These are phyloP conservation scores for Microdochium nivale DNA, from an alignment of 2,329 filamentous ascomycete genomes.

Conservation along the genomic window DNA sequence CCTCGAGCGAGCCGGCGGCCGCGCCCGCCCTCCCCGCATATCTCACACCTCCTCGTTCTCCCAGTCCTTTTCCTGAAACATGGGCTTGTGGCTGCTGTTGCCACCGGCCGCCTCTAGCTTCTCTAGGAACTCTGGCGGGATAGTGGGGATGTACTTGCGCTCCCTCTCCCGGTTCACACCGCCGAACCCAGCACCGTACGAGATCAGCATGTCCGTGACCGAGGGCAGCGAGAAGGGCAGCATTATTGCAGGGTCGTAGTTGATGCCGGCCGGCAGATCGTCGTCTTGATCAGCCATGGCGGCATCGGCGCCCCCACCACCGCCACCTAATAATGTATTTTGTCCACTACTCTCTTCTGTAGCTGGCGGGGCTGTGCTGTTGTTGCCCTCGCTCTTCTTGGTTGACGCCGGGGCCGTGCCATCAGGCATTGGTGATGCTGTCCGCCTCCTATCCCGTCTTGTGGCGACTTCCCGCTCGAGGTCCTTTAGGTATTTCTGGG, in stretches of 20 bases:
- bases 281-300: slow-evolving; percentile 48
- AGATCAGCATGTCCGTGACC: slow-evolving; percentile 94
- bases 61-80: slow-evolving; percentile 58
- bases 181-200: slow-evolving; percentile 89
- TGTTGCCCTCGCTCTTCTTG: slow-evolving; percentile 22
- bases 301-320: slow-evolving; percentile 29
- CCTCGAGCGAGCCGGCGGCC: too few species aligned
- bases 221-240: slow-evolving; percentile 92
- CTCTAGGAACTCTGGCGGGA: slow-evolving; percentile 85
- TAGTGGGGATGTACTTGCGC: slow-evolving; percentile 90
- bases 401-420: slow-evolving; percentile 25
- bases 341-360: slow-evolving; percentile 17
- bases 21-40: too few species aligned
- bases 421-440: slow-evolving; percentile 29
- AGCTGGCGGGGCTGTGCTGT: neutral
- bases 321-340: slow-evolving; percentile 27
- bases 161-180: slow-evolving; percentile 86
- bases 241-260: slow-evolving; percentile 85
- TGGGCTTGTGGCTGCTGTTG: slow-evolving; percentile 36
- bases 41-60: slow-evolving; percentile 52
- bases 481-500: slow-evolving; percentile 74
- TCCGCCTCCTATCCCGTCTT: slow-evolving; percentile 45
- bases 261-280: slow-evolving; percentile 63
- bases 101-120: slow-evolving; percentile 62
- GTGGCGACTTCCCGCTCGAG: slow-evolving; percentile 67